Base-by-base conservation (phyloP, 257 asterid genomes). In the Solanum chmielewskii region DNA sequence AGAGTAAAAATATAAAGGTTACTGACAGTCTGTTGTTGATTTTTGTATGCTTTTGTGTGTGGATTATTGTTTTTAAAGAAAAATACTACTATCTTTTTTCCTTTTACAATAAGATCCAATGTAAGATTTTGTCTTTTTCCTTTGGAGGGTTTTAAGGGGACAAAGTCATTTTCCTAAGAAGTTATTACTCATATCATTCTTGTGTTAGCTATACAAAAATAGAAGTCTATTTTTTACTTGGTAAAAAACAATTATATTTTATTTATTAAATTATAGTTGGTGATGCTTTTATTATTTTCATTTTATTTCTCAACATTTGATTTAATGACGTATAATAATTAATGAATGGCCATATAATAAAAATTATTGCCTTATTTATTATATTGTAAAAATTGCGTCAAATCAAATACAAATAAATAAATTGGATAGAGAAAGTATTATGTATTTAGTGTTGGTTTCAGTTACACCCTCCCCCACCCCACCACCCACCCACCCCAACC, bases 111-210 rank as follows among this genome's bases (percentile, higher is more conserved):
- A 80, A 27, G 84, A 45, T 78, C 84, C 87, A 69, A 85, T 85
- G 52, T 64, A 47, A 71, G 78, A 37, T 84, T 27, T 86, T 87
- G 80, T 85, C 66, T 33, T 75, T 85, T 87, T 74, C 52, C 59
- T 39, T 73, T 71, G 84, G 88, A 70, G 49, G 82, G 82, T 87
- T 60, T 47, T 59, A 52, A 77, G 88, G 87, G 60, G 77, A 60
- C 82, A 75, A 62, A 74, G 84, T 62, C 33, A 47, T 74, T 83
- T 82, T 59, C 86, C 23, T 25, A 62, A 39, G 68, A 49, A 70
- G 49, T 33, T 60, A 25, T 33, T 60, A 25, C 69, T 21, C 74
- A 31, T 18, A 56, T 59, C 73, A 27, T 31, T 23, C 15, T 52
- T 52, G 9, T 2, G 23, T 16, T 52, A 52, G 10, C 62, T 16